A percentile compares a stretch with the other conserved stretches of the same genome.
Conservation (phyloP, 306 rosid genomes). For the Albizia julibrissin region DNA sequence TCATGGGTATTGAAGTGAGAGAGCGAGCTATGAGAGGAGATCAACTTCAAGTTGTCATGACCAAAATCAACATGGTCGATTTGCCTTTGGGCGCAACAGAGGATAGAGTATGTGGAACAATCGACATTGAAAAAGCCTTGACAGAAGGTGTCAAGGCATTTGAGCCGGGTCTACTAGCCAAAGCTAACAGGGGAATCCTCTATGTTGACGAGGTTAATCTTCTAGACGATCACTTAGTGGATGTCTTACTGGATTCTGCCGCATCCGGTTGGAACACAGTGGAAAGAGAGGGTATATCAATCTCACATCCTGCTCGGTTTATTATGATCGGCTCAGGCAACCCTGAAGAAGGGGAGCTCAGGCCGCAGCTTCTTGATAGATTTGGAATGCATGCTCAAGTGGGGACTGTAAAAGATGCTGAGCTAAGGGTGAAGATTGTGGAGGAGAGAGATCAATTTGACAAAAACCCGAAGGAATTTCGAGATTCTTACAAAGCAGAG, state of each 20-base stretch:
- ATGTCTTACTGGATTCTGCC: slow-evolving; percentile 91
- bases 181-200: slow-evolving; percentile 94
- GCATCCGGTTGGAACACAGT: slow-evolving; percentile 99
- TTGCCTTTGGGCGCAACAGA: slow-evolving; percentile 94
- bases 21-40: slow-evolving; percentile 71
- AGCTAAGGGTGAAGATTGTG: slow-evolving; percentile 91
- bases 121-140: slow-evolving; percentile 94
- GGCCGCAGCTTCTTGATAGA: slow-evolving; percentile 94
- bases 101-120: slow-evolving; percentile 95
- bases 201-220: slow-evolving; percentile 96
- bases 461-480: slow-evolving; percentile 72
- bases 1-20: slow-evolving; percentile 85
- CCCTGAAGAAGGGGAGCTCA: slow-evolving; percentile 98
- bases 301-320: slow-evolving; percentile 93
- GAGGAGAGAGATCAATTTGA: slow-evolving; percentile 91
- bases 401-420: slow-evolving; percentile 94
- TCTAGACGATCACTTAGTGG: slow-evolving; percentile 93
- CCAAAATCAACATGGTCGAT: slow-evolving; percentile 96
- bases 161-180: slow-evolving; percentile 92
- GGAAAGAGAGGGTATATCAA: slow-evolving; percentile 95
- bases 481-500: slow-evolving; percentile 62
- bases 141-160: slow-evolving; percentile 96
- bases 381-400: slow-evolving; percentile 99
- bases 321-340: slow-evolving; percentile 93
- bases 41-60: slow-evolving; percentile 52